A percentile compares a stretch with the other conserved stretches of the same genome.
Evolutionary conservation across 2,329 filamentous ascomycete species (phyloP).

Genomic region (Atkinsonella hypoxylon): DNA sequence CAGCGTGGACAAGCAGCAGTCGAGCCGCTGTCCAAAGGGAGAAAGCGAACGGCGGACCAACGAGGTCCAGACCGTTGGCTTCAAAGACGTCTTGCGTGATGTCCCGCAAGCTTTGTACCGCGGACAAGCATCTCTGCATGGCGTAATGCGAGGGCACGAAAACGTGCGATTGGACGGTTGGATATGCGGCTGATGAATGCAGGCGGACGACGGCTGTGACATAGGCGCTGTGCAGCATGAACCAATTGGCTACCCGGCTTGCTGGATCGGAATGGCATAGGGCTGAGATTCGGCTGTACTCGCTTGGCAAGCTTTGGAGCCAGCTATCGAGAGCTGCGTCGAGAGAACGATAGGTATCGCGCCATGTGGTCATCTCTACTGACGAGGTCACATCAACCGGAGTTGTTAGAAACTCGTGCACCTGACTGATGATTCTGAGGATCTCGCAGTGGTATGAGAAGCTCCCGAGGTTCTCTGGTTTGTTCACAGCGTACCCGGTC

Average conservation of each 20-base stretch:
- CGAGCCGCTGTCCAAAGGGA: slow-evolving; percentile 31
- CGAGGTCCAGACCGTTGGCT: slow-evolving; percentile 28
- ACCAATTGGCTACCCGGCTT: slow-evolving; percentile 34
- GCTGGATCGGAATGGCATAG: slow-evolving; percentile 33
- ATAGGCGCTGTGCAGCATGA: slow-evolving; percentile 33
- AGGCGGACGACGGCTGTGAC: slow-evolving; percentile 31
- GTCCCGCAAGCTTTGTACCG: slow-evolving; percentile 30
- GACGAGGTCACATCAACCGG: slow-evolving; percentile 28
- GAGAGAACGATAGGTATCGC: slow-evolving; percentile 27
- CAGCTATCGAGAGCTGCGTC: slow-evolving; percentile 28
- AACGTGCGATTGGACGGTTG: slow-evolving; percentile 26
- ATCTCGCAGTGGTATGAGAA: slow-evolving; percentile 34
- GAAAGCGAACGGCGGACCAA: slow-evolving; percentile 32
- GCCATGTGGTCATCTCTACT: slow-evolving; percentile 27
- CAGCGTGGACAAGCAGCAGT: slow-evolving; percentile 28
- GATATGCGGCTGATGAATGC: slow-evolving; percentile 32
- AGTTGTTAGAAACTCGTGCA: slow-evolving; percentile 29
- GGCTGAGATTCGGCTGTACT: slow-evolving; percentile 32
- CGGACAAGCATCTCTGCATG: slow-evolving; percentile 32
- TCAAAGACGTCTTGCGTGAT: slow-evolving; percentile 32
- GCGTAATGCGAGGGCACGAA: slow-evolving; percentile 32
- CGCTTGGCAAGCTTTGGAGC: slow-evolving; percentile 30
- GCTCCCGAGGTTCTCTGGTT: slow-evolving; percentile 30
- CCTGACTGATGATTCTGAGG: slow-evolving; percentile 28
- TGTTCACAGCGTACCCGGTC: slow-evolving; percentile 20